phyloP scores from a whole-genome alignment of 2,329 filamentous ascomycete genomes.

The Curvularia spicifera region DNA sequence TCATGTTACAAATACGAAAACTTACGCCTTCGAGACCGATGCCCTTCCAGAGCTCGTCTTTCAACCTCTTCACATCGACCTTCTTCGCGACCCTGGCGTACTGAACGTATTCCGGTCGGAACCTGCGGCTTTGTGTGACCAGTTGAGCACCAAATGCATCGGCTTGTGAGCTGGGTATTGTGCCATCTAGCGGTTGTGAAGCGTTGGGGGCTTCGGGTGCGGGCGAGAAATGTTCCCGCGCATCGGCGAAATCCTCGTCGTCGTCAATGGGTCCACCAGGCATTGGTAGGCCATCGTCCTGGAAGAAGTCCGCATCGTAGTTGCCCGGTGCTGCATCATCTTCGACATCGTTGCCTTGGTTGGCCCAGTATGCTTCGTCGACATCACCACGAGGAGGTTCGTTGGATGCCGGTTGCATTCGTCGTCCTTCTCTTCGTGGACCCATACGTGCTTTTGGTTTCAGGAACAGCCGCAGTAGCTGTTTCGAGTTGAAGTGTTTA shows the following conservation, averaged over 20 bases:
- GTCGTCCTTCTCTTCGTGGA: slow-evolving; percentile 61
- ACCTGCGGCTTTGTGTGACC: slow-evolving; percentile 65
- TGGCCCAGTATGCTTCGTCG: slow-evolving; percentile 95
- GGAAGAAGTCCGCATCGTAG: slow-evolving; percentile 98
- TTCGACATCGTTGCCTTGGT: slow-evolving; percentile 48
- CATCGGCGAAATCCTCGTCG: slow-evolving; percentile 76
- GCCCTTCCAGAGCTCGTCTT: slow-evolving; percentile 70
- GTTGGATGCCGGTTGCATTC: slow-evolving; percentile 37
- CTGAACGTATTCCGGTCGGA: slow-evolving; percentile 69
- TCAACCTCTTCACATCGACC: slow-evolving; percentile 68
- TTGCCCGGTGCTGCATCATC: slow-evolving; percentile 73
- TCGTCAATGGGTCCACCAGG: slow-evolving; percentile 69
- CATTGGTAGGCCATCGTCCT: slow-evolving; percentile 79
- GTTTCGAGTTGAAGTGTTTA: slow-evolving; percentile 96
- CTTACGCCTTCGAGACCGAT: slow-evolving; percentile 59
- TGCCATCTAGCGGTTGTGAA: slow-evolving; percentile 33
- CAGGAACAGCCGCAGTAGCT: slow-evolving; percentile 86
- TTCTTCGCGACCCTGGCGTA: slow-evolving; percentile 72
- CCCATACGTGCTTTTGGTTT: slow-evolving; percentile 91
- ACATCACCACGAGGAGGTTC: slow-evolving; percentile 75
- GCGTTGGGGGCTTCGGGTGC: slow-evolving; percentile 56
- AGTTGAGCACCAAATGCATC: slow-evolving; percentile 68
- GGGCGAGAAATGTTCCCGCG: slow-evolving; percentile 78
- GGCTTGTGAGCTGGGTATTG: slow-evolving; percentile 62
- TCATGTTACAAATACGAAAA: not conserved